These are phyloP conservation scores for Pythium brassicae DNA, from an alignment of 352 stramenopile species.

Conservation along the genomic window DNA sequence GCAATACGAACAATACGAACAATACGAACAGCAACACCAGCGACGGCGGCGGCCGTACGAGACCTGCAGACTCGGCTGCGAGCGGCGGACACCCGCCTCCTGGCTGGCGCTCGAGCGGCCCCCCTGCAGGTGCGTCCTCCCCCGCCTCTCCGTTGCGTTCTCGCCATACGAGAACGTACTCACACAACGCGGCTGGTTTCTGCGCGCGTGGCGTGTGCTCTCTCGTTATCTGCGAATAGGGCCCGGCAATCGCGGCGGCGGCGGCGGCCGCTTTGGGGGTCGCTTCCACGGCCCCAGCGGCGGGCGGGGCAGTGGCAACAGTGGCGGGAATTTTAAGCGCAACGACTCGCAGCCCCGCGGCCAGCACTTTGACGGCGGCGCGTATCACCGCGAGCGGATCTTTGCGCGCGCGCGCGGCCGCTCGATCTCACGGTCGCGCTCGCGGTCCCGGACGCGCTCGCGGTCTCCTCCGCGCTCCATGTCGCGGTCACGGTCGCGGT, in stretches of 20 bases:
- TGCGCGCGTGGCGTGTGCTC: too few species aligned
- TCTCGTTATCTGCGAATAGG: too few species aligned
- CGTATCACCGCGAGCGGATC: slow-evolving; percentile 26
- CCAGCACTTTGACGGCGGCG: slow-evolving; percentile 20
- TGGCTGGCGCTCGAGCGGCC: too few species aligned
- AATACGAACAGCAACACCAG: not conserved
- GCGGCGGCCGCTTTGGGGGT: slow-evolving; percentile 13
- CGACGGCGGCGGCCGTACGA: not conserved
- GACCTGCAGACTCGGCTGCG: not conserved
- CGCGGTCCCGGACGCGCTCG: slow-evolving; percentile 19
- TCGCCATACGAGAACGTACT: too few species aligned
- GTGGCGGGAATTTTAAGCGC: slow-evolving; percentile 24
- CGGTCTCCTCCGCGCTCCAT: slow-evolving; percentile 27
- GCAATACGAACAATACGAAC: slow-evolving; percentile 2
- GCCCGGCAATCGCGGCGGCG: not conserved
- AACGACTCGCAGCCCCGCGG: slow-evolving; percentile 18
- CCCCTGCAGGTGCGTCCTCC: too few species aligned
- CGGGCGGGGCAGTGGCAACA: slow-evolving; percentile 2
- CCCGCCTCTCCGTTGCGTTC: not conserved
- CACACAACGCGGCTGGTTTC: too few species aligned
- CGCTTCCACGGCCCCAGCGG: slow-evolving; percentile 10
- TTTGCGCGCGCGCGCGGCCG: slow-evolving; percentile 37
- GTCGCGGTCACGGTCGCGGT: slow-evolving; percentile 44
- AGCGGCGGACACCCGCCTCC: not conserved
- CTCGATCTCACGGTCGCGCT: slow-evolving; percentile 53